Conservation (phyloP, 441 rosid species). For the California macrophylla region DNA sequence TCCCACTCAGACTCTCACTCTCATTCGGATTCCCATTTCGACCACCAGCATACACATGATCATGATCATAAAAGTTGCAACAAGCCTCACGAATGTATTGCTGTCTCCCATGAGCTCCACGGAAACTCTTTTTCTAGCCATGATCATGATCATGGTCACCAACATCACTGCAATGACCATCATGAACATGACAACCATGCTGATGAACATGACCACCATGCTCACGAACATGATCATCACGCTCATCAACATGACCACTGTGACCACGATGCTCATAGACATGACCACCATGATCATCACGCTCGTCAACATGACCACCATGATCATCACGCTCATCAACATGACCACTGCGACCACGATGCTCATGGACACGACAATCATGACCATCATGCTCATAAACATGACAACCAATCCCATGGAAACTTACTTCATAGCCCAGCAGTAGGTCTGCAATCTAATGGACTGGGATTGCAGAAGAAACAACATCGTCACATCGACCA, state of each 20-base stretch:
- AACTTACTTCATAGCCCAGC: conserved; percentile 2
- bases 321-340: conserved; percentile 2
- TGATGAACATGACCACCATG: conserved; percentile 9
- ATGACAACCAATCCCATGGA: background rate
- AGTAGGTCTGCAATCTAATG: conserved; percentile 14
- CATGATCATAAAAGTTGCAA: conserved; percentile 25
- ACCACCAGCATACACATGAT: conserved; percentile 27
- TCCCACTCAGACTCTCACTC: conserved; percentile 34
- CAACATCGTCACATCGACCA: conserved; percentile 74
- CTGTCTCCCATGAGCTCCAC: conserved; percentile 25
- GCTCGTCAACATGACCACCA: conserved; percentile 12
- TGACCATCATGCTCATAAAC: conserved; percentile 1
- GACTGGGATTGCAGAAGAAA: conserved; percentile 21
- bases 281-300: conserved; percentile 4
- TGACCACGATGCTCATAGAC: background rate
- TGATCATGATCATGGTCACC: conserved; percentile 19
- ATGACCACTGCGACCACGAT: conserved; percentile 18
- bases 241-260: conserved; percentile 4
- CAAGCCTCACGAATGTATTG: conserved; percentile 25
- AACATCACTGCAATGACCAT: background rate
- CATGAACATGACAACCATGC: conserved; percentile 4
- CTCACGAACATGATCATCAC: conserved; percentile 6
- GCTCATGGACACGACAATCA: conserved; percentile 12
- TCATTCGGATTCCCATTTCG: conserved; percentile 32
- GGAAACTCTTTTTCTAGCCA: conserved; percentile 28